Base-by-base conservation (phyloP, 441 rosid genomes). In the Lepidium campestre region DNA sequence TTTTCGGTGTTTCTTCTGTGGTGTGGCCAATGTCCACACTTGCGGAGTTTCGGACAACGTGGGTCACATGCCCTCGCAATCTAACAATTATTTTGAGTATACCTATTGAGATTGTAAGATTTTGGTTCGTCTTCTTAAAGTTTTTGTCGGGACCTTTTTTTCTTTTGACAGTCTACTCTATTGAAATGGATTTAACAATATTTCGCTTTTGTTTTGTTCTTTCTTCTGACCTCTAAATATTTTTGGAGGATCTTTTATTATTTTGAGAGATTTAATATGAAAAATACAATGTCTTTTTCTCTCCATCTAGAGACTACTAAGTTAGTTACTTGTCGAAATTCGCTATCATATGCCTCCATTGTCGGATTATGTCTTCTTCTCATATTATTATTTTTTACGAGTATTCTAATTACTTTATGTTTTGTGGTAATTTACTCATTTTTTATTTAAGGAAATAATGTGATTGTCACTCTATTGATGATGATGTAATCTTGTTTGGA, bases 21-120 rank as follows among this genome's bases (percentile, higher is more conserved):
- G 65, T 57, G 47, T 71, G 70, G 65, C 47, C 41, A 4, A 47
- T 71, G 75, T 71, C 71, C 71, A 71, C 75, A 48, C 36, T 71
- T 15, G 55, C 70, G 46, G 54, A 71, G 70, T 71, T 71, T 71
- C 60, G 67, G 76, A 65, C 76, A 72, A 58, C 62, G 76, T 72
- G 76, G 76, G 71, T 42, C 71, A 72, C 76, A 65, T 72, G 71
- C 76, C 75, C 60, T 71, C 70, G 18, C 70, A 64, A 71, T 64
- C 75, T 57, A 53, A 64, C 65, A 22, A 57, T 32, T 57, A 39
- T 63, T 63, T 64, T 56, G 40, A 63, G 65, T 63, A 29, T 63
- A 8, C 68, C 13, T 42, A 56, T 22, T 34, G 31, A 20, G 70
- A 55, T 37, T 31, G 69, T 45, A 55, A 35, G 69, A 62, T 23